Evolutionary conservation across 345 rosid genomes (phyloP).

Genomic region (Angophora floribunda): DNA sequence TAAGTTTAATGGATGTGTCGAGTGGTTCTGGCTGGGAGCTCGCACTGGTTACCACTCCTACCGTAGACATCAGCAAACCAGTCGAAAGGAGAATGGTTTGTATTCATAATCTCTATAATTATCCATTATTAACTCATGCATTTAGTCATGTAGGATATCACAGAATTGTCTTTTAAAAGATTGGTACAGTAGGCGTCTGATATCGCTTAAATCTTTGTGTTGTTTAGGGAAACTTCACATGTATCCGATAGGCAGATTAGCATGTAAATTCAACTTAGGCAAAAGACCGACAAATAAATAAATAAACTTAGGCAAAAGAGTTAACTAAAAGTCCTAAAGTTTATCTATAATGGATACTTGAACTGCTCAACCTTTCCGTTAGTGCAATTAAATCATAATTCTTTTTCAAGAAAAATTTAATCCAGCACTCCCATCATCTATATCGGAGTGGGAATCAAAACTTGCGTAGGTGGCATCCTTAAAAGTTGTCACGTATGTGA

Average conservation of each 20-base stretch:
- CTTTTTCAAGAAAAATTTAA: not conserved
- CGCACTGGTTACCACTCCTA: slow-evolving; percentile 75
- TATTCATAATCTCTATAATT: not conserved
- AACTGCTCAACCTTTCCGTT: not conserved
- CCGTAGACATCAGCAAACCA: slow-evolving; percentile 17
- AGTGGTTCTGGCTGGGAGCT: slow-evolving; percentile 89
- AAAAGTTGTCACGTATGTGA: not conserved
- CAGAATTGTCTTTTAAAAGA: not conserved
- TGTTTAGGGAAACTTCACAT: not conserved
- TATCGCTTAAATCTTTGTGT: not conserved
- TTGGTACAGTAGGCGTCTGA: not conserved
- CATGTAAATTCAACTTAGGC: not conserved
- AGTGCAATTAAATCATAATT: not conserved
- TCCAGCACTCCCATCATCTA: not conserved
- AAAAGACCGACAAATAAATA: not conserved
- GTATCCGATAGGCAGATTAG: not conserved
- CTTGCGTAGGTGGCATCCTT: not conserved
- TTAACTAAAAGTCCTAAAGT: not conserved
- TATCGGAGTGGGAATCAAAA: not conserved
- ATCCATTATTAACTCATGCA: not conserved
- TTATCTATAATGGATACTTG: not conserved
- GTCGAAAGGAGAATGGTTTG: slow-evolving; percentile 51
- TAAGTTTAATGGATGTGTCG: slow-evolving; percentile 27
- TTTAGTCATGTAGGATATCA: not conserved
- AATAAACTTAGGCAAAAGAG: not conserved